These are phyloP conservation scores for Trichoderma sp. DNA, from an alignment of 2,329 filamentous ascomycete species.

Conservation along the genomic window DNA sequence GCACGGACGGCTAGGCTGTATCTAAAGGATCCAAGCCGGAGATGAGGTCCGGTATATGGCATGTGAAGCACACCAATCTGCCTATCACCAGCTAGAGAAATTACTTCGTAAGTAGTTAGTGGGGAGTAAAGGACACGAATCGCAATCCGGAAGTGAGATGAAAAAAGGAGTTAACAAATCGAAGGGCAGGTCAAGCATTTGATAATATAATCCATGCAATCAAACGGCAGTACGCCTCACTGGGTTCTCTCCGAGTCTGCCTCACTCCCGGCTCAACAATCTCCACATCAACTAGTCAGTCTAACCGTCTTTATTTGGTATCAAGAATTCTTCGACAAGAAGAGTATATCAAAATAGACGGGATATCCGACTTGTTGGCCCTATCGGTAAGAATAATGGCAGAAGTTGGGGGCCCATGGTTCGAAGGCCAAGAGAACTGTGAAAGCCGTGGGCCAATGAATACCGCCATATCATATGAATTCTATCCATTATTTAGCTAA, in stretches of 20 bases:
- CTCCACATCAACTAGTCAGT: neutral
- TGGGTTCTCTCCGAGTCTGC: neutral
- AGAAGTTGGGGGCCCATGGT: too few species aligned
- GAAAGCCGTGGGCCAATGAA: neutral
- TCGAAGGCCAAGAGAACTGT: too few species aligned
- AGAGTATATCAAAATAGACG: neutral
- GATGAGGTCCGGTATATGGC: constrained; percentile 4
- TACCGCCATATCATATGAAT: neutral
- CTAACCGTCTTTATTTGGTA: neutral
- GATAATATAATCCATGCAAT: neutral
- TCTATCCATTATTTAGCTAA: neutral
- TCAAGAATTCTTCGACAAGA: neutral
- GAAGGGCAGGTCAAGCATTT: neutral
- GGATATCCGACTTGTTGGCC: neutral
- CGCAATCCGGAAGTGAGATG: neutral
- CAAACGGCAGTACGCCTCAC: neutral
- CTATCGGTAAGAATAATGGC: neutral
- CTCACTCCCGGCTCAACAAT: neutral
- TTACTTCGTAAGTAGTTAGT: neutral
- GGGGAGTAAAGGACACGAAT: neutral
- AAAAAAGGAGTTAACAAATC: neutral
- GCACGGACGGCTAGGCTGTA: neutral
- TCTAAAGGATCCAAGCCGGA: neutral
- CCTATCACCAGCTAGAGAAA: neutral
- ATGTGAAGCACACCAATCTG: neutral